Percentiles rank a stretch among this genome's conserved stretches.
Evolutionary conservation across 75 land plant genomes (phyloP).

Genomic region (Ceratopteris richardii): DNA sequence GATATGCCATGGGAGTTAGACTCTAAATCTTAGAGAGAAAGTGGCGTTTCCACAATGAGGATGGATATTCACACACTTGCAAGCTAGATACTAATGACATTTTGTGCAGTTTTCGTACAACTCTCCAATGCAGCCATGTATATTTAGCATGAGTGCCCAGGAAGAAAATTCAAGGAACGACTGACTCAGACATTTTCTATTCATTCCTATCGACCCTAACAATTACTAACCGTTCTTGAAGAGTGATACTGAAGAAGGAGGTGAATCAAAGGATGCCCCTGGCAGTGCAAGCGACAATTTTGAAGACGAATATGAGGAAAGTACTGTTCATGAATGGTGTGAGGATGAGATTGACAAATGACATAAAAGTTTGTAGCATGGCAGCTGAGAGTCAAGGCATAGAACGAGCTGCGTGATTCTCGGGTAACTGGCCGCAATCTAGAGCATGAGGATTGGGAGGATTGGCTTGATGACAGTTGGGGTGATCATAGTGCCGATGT

Average conservation of each 20-base stretch:
- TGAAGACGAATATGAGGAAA: not conserved
- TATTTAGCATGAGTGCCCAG: not conserved
- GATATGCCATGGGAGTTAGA: too few species aligned
- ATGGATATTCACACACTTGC: too few species aligned
- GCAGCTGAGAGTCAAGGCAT: conserved; percentile 62
- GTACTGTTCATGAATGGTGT: not conserved
- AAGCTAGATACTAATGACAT: too few species aligned
- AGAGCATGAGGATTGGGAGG: conserved; percentile 74
- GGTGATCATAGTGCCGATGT: conserved; percentile 5
- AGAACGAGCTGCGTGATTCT: conserved; percentile 59
- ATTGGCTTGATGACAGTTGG: conserved; percentile 63
- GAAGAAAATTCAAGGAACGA: not conserved
- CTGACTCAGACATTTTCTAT: conserved; percentile 8
- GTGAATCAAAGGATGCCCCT: conserved; percentile 3
- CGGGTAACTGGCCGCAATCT: conserved; percentile 48
- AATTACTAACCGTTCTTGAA: not conserved
- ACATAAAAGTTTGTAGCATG: conserved; percentile 31
- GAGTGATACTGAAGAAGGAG: not conserved
- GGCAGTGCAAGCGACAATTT: not conserved
- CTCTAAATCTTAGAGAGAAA: too few species aligned
- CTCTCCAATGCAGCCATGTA: too few species aligned
- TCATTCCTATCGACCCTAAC: conserved; percentile 3
- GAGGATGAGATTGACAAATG: conserved; percentile 18
- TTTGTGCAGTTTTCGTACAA: too few species aligned
- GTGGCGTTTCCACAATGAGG: too few species aligned